Evolutionary conservation across 257 asterid species (phyloP).

Genomic region (Schizonepeta tenuifolia): DNA sequence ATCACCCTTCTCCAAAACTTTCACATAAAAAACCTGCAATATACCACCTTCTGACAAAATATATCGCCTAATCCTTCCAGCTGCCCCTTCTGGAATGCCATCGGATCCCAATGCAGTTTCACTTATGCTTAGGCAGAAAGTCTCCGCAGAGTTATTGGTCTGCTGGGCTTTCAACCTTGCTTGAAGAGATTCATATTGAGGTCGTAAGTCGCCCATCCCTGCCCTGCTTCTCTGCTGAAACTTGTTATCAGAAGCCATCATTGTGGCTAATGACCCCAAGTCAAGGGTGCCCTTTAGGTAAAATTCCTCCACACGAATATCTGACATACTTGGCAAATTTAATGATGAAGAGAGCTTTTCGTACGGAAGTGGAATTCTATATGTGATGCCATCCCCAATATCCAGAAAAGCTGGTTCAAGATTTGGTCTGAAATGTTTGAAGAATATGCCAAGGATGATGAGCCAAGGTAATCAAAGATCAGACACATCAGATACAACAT

Average conservation of each 20-base stretch:
- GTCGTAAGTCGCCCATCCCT: slow-evolving; percentile 74
- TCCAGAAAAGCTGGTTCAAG: slow-evolving; percentile 87
- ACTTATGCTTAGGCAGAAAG: slow-evolving; percentile 72
- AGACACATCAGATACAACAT: slow-evolving; percentile 24
- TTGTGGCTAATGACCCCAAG: slow-evolving; percentile 89
- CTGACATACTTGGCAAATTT: slow-evolving; percentile 77
- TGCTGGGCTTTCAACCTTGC: slow-evolving; percentile 70
- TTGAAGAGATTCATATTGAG: slow-evolving; percentile 90
- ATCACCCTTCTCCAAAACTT: slow-evolving; percentile 99
- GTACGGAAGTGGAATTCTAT: slow-evolving; percentile 89
- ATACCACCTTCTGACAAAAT: slow-evolving; percentile 88
- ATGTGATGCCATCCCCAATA: slow-evolving; percentile 90
- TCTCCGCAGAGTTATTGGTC: slow-evolving; percentile 52
- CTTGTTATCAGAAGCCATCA: slow-evolving; percentile 85
- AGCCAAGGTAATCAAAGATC: slow-evolving; percentile 24
- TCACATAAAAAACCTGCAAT: slow-evolving; percentile 88
- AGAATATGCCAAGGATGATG: slow-evolving; percentile 30
- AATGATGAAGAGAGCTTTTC: slow-evolving; percentile 74
- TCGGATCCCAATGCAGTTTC: slow-evolving; percentile 71
- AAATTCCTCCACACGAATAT: slow-evolving; percentile 85
- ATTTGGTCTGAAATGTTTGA: slow-evolving; percentile 60
- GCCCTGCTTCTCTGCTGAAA: slow-evolving; percentile 58
- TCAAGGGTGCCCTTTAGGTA: slow-evolving; percentile 98
- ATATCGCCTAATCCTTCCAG: slow-evolving; percentile 80
- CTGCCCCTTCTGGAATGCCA: slow-evolving; percentile 96